A percentile compares a stretch with the other conserved stretches of the same genome.
phyloP scores from a whole-genome alignment of 2,329 filamentous ascomycete genomes.

The Dothideomycetidae sp. region DNA sequence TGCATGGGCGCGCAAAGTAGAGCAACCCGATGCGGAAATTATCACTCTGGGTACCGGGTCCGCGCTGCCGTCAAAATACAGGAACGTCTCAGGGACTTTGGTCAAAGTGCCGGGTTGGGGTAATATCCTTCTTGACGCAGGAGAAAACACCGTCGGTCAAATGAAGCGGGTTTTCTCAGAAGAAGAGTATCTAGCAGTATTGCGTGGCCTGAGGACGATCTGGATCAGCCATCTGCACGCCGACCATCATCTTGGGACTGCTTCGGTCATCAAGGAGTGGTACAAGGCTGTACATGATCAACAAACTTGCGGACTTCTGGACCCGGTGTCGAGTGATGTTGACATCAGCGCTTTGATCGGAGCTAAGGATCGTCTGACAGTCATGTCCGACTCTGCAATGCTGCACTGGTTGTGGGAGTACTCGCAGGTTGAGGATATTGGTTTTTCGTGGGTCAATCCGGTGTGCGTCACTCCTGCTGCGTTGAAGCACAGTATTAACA shows the following conservation, averaged over 20 bases:
- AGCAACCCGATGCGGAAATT: constrained; percentile 63
- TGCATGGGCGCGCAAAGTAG: constrained; percentile 49
- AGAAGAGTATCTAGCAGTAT: constrained; percentile 50
- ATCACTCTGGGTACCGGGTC: constrained; percentile 85
- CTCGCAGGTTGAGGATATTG: constrained; percentile 60
- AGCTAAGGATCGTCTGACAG: constrained; percentile 33
- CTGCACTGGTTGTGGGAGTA: constrained; percentile 68
- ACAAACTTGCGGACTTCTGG: constrained; percentile 17
- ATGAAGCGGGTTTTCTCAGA: constrained; percentile 57
- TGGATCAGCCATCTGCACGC: constrained; percentile 95
- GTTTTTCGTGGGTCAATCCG: constrained; percentile 46
- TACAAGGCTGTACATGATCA: constrained; percentile 41
- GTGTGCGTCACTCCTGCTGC: constrained; percentile 28
- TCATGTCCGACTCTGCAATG: constrained; percentile 61
- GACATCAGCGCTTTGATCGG: constrained; percentile 15
- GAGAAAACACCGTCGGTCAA: constrained; percentile 85
- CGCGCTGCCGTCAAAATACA: constrained; percentile 77
- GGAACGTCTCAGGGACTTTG: constrained; percentile 84
- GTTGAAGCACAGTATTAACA: constrained; percentile 12
- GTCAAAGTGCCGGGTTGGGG: constrained; percentile 71
- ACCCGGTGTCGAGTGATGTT: constrained; percentile 19
- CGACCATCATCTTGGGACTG: constrained; percentile 82
- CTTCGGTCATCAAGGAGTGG: constrained; percentile 73
- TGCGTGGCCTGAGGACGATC: constrained; percentile 66
- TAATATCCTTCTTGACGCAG: constrained; percentile 82